Conservation (phyloP, 108 stramenopile genomes). For the Nitzschia inconspicua region DNA sequence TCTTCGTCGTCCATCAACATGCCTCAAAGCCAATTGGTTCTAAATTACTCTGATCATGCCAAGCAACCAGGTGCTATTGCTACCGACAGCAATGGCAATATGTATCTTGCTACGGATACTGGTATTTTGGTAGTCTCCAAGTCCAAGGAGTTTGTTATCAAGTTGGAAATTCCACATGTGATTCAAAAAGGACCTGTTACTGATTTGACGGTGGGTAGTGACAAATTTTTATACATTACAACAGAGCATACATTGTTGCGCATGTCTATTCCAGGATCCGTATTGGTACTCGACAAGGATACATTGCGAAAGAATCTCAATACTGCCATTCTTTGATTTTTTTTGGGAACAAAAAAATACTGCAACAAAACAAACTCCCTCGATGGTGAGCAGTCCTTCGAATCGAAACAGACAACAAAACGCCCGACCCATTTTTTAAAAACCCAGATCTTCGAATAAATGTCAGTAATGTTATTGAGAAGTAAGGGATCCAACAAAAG, state of each 20-base stretch:
- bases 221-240: slow-evolving; percentile 61
- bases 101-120: slow-evolving; percentile 43
- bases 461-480: too few relatives aligned
- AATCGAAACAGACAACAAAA: too few relatives aligned
- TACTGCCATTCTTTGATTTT: too few relatives aligned
- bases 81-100: slow-evolving; percentile 44
- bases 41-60: slow-evolving; percentile 19
- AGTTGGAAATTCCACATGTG: background rate
- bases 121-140: slow-evolving; percentile 26
- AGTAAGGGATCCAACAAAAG: too few relatives aligned
- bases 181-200: slow-evolving; percentile 12
- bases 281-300: background rate
- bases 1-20: too few relatives aligned
- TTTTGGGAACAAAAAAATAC: too few relatives aligned
- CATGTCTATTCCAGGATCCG: slow-evolving; percentile 22
- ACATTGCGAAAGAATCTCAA: slow-evolving; percentile 1
- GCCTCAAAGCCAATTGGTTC: background rate
- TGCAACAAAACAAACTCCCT: too few relatives aligned
- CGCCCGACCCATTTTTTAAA: too few relatives aligned
- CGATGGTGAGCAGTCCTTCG: too few relatives aligned
- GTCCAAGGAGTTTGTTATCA: background rate
- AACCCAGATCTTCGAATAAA: too few relatives aligned
- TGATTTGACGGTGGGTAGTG: slow-evolving; percentile 56
- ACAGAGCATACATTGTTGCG: slow-evolving; percentile 40
- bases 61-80: slow-evolving; percentile 34